These are phyloP conservation scores for Vitis hybrid DNA, from an alignment of 177 flowering plant genomes.

Conservation along the genomic window DNA sequence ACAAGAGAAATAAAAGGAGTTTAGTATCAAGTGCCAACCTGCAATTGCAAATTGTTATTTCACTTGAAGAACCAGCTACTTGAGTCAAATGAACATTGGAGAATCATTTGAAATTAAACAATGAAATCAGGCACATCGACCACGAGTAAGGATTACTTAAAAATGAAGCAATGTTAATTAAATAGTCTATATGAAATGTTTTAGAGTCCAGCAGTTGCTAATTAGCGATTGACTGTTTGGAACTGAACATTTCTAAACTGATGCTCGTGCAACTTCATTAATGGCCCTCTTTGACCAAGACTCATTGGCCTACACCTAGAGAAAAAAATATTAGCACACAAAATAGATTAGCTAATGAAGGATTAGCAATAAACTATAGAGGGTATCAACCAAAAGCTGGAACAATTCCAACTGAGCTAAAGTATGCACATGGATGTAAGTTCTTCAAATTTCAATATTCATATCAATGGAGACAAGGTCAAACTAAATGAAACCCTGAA, in stretches of 20 bases:
- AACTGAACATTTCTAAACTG: not conserved
- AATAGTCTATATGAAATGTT: not conserved
- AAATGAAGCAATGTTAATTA: not conserved
- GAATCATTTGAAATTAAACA: not conserved
- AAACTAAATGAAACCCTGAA: not conserved
- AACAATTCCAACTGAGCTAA: not conserved
- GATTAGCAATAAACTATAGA: not conserved
- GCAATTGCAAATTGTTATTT: too few species aligned
- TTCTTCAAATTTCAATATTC: not conserved
- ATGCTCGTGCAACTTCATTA: not conserved
- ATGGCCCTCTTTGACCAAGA: constrained; percentile 1
- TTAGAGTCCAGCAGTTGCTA: not conserved
- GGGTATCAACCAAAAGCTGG: not conserved
- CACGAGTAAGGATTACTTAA: not conserved
- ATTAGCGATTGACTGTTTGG: too few species aligned
- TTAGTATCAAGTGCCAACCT: constrained; percentile 5
- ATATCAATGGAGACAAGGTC: not conserved
- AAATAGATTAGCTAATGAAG: not conserved
- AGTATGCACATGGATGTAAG: not conserved
- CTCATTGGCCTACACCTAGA: not conserved
- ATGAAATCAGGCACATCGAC: not conserved
- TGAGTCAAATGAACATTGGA: not conserved
- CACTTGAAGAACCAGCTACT: not conserved
- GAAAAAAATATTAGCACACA: not conserved
- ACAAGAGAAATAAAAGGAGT: not conserved